Conservation (phyloP, 1,284 basidiomycete genomes). For the Austroboletus olivaceoglutinosus region DNA sequence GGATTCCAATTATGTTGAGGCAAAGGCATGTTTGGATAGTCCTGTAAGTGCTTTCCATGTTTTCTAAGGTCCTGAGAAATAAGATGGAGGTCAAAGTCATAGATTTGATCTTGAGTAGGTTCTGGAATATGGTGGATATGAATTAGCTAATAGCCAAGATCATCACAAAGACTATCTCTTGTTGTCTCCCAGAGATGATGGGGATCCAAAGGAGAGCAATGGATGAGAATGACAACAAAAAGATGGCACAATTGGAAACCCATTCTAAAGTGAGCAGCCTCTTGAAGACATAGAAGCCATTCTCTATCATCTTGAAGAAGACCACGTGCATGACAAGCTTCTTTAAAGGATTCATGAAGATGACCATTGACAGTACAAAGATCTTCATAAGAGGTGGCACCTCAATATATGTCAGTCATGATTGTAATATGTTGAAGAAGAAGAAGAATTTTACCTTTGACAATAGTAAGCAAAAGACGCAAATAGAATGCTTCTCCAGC, state of each 20-base stretch:
- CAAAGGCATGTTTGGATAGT: slow-evolving; percentile 34
- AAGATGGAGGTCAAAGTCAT: slow-evolving; percentile 42
- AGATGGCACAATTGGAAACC: background rate
- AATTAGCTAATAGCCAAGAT: slow-evolving; percentile 14
- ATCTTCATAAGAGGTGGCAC: slow-evolving; percentile 33
- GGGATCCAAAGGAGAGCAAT: background rate
- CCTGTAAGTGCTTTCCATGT: slow-evolving; percentile 17
- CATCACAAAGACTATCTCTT: slow-evolving; percentile 37
- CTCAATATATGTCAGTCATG: background rate
- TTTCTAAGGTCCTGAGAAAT: slow-evolving; percentile 24
- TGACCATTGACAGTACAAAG: slow-evolving; percentile 22
- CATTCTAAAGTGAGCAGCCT: background rate
- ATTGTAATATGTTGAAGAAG: slow-evolving; percentile 9
- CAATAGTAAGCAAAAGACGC: slow-evolving; percentile 33
- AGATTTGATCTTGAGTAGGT: slow-evolving; percentile 31
- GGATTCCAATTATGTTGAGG: slow-evolving; percentile 28
- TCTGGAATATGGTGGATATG: slow-evolving; percentile 1
- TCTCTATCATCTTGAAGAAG: slow-evolving; percentile 40
- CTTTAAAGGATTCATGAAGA: slow-evolving; percentile 22
- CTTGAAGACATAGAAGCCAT: slow-evolving; percentile 20
- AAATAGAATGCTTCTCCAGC: slow-evolving; percentile 35
- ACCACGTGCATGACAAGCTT: slow-evolving; percentile 32
- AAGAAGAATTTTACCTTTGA: slow-evolving; percentile 21
- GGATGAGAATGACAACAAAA: background rate
- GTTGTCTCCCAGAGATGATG: background rate